These are phyloP conservation scores for Colletotrichum plurivorum DNA, from an alignment of 2,329 filamentous ascomycete species.

Conservation along the genomic window DNA sequence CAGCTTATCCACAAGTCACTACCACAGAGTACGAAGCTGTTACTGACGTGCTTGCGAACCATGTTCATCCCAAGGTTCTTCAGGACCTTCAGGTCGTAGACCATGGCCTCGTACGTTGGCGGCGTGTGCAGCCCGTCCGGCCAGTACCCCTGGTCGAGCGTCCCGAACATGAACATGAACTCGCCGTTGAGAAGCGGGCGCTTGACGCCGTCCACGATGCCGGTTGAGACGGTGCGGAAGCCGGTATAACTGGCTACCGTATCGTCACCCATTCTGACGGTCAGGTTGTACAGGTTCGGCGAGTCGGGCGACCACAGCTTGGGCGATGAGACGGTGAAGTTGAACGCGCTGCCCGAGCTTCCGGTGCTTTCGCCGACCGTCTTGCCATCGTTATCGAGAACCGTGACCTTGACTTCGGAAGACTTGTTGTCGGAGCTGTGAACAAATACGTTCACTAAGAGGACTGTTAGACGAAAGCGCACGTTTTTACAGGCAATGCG, in stretches of 20 bases:
- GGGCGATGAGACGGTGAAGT: slow-evolving; percentile 67
- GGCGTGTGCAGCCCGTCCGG: slow-evolving; percentile 78
- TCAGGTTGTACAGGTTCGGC: slow-evolving; percentile 76
- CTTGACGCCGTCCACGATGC: slow-evolving; percentile 69
- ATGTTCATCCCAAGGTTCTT: slow-evolving; percentile 79
- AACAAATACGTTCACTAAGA: slow-evolving; percentile 68
- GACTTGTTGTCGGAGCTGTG: slow-evolving; percentile 57
- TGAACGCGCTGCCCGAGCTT: slow-evolving; percentile 64
- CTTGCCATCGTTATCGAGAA: slow-evolving; percentile 54
- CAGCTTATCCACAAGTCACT: not conserved
- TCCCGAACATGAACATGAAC: slow-evolving; percentile 77
- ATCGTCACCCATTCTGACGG: slow-evolving; percentile 67
- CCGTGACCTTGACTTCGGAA: slow-evolving; percentile 52
- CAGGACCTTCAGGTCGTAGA: slow-evolving; percentile 74
- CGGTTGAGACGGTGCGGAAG: slow-evolving; percentile 74
- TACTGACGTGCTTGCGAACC: slow-evolving; percentile 76
- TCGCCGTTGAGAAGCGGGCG: slow-evolving; percentile 78
- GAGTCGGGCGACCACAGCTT: slow-evolving; percentile 76
- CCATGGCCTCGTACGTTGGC: slow-evolving; percentile 77
- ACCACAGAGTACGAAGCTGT: not conserved
- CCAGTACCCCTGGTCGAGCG: slow-evolving; percentile 80
- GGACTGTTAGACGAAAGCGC: slow-evolving; percentile 10
- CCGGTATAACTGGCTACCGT: slow-evolving; percentile 75
- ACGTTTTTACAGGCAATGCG: not conserved
- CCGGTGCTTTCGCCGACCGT: slow-evolving; percentile 60